Evolutionary conservation across 768 basidiomycete species (phyloP), one percentile per base, ranked within the genome.

Genomic region (Rubroboletus satanas): DNA sequence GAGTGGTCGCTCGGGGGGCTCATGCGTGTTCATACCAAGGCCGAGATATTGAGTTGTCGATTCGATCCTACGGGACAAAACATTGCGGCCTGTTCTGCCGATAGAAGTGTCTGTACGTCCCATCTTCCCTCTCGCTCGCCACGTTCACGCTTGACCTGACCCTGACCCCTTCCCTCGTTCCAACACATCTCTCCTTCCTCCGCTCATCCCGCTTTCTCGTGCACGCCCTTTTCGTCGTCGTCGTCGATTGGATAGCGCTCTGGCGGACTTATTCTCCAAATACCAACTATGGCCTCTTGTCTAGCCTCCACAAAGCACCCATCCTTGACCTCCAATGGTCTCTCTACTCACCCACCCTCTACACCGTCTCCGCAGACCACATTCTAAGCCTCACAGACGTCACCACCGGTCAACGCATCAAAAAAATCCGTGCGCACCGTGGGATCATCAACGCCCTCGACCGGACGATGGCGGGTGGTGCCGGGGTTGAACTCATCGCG

Each of bases 11-110:
- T 63, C 12, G 14, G 18, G 10, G 10, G 23, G 11, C 45, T 55
- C 17, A 51, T 32, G 6, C n/a, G 7, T 8, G 7, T 36, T 31
- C 26, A 14, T 43, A 28, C 21, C 39, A 46, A 89, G 87, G 85
- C 79, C 8, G 97, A 99, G 75, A 91, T 98, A 58, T 60, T 95
- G 59, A 90, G 90, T 61, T 92, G 93, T 75, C 82, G 92, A 62
- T 98, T 98, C 68, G 93, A 96, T 65, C 93, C 94, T 14, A 88
- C 88, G 3, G 97, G 97, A 5, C 88, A 95, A 69, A 91, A 90
- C 61, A 84, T 98, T 54, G 97, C 96, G 38, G 93, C 93, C 9
- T 92, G 88, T 66, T 94, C 92, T 14, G 81, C 88, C 2, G 96
- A 99, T 73, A 79, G 91, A 64, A 86, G 86, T 59, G 86, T 98